These are phyloP conservation scores for Xylariaceae sp. DNA, from an alignment of 2,329 filamentous ascomycete species.

Conservation along the genomic window DNA sequence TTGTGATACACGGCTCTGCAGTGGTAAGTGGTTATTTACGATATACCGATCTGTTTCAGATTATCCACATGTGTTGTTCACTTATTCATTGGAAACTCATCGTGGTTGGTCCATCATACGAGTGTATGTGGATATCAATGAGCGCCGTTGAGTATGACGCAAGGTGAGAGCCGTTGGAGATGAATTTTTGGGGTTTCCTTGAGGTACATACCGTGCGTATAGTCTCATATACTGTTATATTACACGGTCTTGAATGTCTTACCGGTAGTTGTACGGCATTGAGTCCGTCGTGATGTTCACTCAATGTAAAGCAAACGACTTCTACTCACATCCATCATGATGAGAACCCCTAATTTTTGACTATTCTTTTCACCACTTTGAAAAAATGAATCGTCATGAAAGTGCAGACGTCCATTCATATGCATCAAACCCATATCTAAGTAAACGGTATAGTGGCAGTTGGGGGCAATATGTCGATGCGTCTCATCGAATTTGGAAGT, in stretches of 20 bases:
- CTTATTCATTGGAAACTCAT: slow-evolving; percentile 2
- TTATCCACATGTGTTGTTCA: neutral
- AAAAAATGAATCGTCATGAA: neutral
- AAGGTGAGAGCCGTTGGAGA: neutral
- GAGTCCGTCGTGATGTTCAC: too few species aligned
- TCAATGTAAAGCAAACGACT: neutral
- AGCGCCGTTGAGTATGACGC: neutral
- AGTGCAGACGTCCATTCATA: neutral
- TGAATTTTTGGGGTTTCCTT: neutral
- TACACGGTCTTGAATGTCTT: neutral
- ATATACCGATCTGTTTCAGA: neutral
- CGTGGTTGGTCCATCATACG: slow-evolving; percentile 12
- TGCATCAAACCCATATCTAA: neutral
- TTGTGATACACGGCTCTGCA: too few species aligned
- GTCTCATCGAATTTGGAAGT: neutral
- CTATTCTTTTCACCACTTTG: neutral
- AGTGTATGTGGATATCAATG: neutral
- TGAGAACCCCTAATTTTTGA: neutral
- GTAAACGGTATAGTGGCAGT: neutral
- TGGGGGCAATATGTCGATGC: neutral
- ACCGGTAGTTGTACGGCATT: neutral
- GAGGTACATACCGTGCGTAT: neutral
- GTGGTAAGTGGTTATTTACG: too few species aligned
- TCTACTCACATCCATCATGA: neutral
- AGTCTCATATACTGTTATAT: neutral